A percentile compares a stretch with the other conserved stretches of the same genome.
These are phyloP conservation scores for Meyerozyma athensensis DNA, from an alignment of 1,139 yeast genomes.

Conservation along the genomic window DNA sequence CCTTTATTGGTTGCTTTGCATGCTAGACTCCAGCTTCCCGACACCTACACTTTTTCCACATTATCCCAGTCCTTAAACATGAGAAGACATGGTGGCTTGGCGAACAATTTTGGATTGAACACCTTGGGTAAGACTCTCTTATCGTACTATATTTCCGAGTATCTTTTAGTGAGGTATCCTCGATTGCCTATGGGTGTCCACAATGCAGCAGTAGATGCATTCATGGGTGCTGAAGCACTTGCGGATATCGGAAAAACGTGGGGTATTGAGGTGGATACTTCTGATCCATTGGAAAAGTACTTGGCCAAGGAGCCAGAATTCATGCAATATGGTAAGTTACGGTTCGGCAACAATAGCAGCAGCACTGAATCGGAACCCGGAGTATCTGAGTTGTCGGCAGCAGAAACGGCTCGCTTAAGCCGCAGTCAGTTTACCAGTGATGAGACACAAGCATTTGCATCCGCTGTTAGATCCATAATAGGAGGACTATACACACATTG, in stretches of 20 bases:
- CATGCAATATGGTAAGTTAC: slow-evolving; percentile 59
- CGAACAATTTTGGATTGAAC: slow-evolving; percentile 76
- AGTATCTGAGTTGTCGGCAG: slow-evolving; percentile 41
- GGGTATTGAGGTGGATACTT: slow-evolving; percentile 82
- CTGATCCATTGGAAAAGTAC: slow-evolving; percentile 61
- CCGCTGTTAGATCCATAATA: slow-evolving; percentile 65
- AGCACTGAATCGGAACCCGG: slow-evolving; percentile 47
- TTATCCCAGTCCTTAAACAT: slow-evolving; percentile 72
- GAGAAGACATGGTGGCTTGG: slow-evolving; percentile 43
- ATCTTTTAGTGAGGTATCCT: slow-evolving; percentile 74
- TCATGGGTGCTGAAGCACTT: slow-evolving; percentile 62
- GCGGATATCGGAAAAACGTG: slow-evolving; percentile 64
- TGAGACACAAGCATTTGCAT: slow-evolving; percentile 42
- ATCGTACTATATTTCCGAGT: slow-evolving; percentile 70
- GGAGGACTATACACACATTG: slow-evolving; percentile 67
- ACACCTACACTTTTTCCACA: slow-evolving; percentile 54
- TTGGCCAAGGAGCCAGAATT: slow-evolving; percentile 66
- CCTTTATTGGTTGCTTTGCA: slow-evolving; percentile 79
- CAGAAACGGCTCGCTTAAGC: slow-evolving; percentile 21
- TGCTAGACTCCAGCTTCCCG: slow-evolving; percentile 63
- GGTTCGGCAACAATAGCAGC: slow-evolving; percentile 40
- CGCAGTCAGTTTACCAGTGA: slow-evolving; percentile 22
- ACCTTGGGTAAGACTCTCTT: slow-evolving; percentile 76
- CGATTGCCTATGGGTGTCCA: slow-evolving; percentile 81
- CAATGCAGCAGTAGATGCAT: slow-evolving; percentile 68